Conservation (phyloP, 768 basidiomycete species). For the Kwoniella heveanensis region DNA sequence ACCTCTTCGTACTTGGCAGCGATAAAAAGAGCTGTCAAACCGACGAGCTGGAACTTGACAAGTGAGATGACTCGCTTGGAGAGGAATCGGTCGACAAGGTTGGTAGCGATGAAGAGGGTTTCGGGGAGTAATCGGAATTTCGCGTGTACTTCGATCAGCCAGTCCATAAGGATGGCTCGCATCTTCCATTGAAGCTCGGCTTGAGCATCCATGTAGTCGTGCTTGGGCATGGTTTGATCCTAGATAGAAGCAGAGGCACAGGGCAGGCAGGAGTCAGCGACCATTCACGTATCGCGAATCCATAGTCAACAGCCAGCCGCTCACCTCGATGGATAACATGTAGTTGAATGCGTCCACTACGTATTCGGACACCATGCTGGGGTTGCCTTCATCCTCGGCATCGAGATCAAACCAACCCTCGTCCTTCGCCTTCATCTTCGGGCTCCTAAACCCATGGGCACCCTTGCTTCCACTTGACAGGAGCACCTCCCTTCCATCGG, state of each 20-base stretch:
- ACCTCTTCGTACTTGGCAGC: constrained; percentile 93
- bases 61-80: constrained; percentile 73
- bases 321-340: constrained; percentile 79
- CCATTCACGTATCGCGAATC: too few species aligned
- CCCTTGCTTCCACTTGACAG: constrained; percentile 41
- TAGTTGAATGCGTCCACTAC: constrained; percentile 92
- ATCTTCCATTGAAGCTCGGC: constrained; percentile 84
- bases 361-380: constrained; percentile 96
- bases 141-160: constrained; percentile 87
- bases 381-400: constrained; percentile 86
- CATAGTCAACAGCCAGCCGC: constrained; percentile 37
- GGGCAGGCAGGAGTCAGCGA: too few species aligned
- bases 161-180: constrained; percentile 85
- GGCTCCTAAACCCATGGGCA: constrained; percentile 19
- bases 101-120: constrained; percentile 84
- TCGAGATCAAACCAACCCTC: constrained; percentile 85
- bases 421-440: constrained; percentile 58
- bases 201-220: constrained; percentile 80
- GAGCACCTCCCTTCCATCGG: constrained; percentile 50
- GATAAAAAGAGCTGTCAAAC: constrained; percentile 81
- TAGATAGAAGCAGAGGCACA: too few species aligned
- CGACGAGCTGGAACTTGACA: constrained; percentile 85
- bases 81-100: constrained; percentile 74
- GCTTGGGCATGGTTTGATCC: constrained; percentile 76
- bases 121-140: constrained; percentile 84